A percentile compares a stretch with the other conserved stretches of the same genome.
Conservation (phyloP, 1,139 yeast species). For the Waltiozyma solani region DNA sequence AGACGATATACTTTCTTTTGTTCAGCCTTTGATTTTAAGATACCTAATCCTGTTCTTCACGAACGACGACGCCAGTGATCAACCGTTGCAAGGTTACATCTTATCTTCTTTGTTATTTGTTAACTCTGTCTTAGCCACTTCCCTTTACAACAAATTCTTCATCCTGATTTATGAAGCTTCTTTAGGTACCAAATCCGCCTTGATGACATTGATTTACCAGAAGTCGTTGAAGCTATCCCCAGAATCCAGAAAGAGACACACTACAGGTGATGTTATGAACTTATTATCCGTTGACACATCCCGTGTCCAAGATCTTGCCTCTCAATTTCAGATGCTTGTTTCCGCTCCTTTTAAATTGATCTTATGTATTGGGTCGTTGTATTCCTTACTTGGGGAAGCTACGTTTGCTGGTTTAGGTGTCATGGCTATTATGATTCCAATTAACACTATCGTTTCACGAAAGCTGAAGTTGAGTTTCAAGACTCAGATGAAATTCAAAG, state of each 20-base stretch:
- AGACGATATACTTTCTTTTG: constrained; percentile 35
- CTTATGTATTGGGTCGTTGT: constrained; percentile 44
- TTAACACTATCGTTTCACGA: constrained; percentile 41
- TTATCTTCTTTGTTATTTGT: constrained; percentile 42
- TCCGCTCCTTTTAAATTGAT: constrained; percentile 51
- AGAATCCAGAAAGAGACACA: constrained; percentile 32
- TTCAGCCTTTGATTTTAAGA: constrained; percentile 49
- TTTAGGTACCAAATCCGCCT: constrained; percentile 39
- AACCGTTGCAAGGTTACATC: constrained; percentile 42
- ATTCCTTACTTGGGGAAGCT: constrained; percentile 49
- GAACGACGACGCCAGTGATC: constrained; percentile 15
- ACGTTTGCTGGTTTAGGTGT: constrained; percentile 50
- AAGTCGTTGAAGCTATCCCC: constrained; percentile 40
- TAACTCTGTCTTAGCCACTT: constrained; percentile 35
- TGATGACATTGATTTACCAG: constrained; percentile 39
- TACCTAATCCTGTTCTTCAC: constrained; percentile 36
- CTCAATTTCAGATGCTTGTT: constrained; percentile 41
- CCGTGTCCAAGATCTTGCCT: constrained; percentile 42
- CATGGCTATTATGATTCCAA: constrained; percentile 47
- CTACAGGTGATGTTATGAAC: constrained; percentile 51
- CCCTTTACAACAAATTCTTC: constrained; percentile 41
- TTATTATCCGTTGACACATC: constrained; percentile 50
- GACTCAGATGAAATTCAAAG: constrained; percentile 60
- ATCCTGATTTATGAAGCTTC: constrained; percentile 42
- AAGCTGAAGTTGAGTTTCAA: constrained; percentile 39